These are phyloP conservation scores for Wakefieldia striispora DNA, from an alignment of 768 basidiomycete species.

Conservation along the genomic window DNA sequence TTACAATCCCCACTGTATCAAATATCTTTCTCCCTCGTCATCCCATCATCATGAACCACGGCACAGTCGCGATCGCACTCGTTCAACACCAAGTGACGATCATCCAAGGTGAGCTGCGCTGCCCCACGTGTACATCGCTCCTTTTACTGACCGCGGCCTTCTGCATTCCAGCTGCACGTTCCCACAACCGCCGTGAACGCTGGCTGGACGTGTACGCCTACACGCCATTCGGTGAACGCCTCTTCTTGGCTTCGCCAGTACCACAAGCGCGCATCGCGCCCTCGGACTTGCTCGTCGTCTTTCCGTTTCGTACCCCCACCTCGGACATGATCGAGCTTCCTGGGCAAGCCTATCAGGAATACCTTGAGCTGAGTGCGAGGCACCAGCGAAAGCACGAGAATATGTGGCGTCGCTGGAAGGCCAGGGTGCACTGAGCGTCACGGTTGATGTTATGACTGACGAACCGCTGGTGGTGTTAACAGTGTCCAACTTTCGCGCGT, in stretches of 20 bases:
- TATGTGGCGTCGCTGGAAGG: constrained; percentile 53
- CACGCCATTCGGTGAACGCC: constrained; percentile 59
- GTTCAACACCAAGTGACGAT: constrained; percentile 67
- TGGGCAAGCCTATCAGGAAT: constrained; percentile 56
- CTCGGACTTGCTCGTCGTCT: constrained; percentile 57
- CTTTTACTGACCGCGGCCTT: neutral
- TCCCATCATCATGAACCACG: constrained; percentile 44
- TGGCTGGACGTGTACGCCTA: constrained; percentile 68
- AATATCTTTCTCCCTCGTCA: neutral
- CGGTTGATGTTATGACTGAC: neutral
- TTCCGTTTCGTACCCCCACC: constrained; percentile 35
- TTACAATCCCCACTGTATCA: constrained; percentile 14
- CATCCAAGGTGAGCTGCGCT: constrained; percentile 52
- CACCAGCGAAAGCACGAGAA: constrained; percentile 56
- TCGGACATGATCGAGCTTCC: constrained; percentile 67
- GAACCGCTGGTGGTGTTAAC: neutral
- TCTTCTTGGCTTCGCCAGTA: constrained; percentile 60
- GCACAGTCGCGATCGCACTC: constrained; percentile 65
- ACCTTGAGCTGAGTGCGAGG: constrained; percentile 49
- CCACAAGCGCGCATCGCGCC: constrained; percentile 62
- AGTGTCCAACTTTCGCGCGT: neutral
- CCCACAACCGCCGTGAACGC: constrained; percentile 52
- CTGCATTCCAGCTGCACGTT: constrained; percentile 46
- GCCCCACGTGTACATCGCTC: neutral
- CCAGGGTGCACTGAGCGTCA: constrained; percentile 21